Conservation (phyloP, 768 basidiomycete genomes). For the Strobilomyces dryophilus region DNA sequence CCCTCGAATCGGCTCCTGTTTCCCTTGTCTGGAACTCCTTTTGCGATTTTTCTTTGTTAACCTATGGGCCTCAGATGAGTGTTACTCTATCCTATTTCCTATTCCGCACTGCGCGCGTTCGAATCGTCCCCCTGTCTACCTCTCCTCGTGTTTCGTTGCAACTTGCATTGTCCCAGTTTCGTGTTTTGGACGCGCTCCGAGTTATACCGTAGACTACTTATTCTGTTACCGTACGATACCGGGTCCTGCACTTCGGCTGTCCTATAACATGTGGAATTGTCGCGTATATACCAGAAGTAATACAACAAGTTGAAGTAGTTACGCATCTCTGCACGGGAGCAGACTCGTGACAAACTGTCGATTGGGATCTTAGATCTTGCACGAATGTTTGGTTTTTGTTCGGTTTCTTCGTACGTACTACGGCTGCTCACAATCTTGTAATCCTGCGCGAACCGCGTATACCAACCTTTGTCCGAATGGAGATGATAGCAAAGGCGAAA, state of each 20-base stretch:
- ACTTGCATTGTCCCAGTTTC: slow-evolving; percentile 2
- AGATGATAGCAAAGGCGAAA: background rate
- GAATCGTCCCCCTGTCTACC: background rate
- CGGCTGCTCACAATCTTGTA: no score
- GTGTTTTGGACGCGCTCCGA: slow-evolving; percentile 1
- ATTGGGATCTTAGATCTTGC: slow-evolving; percentile 27
- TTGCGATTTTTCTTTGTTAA: slow-evolving; percentile 5
- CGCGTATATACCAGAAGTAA: background rate
- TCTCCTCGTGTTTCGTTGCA: background rate
- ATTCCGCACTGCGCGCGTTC: slow-evolving; percentile 7
- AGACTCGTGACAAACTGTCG: no score
- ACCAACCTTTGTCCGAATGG: no score
- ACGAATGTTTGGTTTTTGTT: background rate
- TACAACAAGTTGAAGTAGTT: background rate
- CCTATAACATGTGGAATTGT: background rate
- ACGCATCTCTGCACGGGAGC: background rate
- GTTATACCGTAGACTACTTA: slow-evolving; percentile 13
- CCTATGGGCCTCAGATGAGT: background rate
- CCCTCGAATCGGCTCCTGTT: background rate
- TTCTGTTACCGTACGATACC: slow-evolving; percentile 13
- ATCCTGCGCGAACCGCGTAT: no score
- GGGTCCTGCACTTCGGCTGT: background rate
- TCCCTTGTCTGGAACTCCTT: background rate
- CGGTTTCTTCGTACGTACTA: no score
- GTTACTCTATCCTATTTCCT: slow-evolving; percentile 11